These are phyloP conservation scores for Zygoascus meyerae DNA, from an alignment of 1,139 yeast species.

Conservation along the genomic window DNA sequence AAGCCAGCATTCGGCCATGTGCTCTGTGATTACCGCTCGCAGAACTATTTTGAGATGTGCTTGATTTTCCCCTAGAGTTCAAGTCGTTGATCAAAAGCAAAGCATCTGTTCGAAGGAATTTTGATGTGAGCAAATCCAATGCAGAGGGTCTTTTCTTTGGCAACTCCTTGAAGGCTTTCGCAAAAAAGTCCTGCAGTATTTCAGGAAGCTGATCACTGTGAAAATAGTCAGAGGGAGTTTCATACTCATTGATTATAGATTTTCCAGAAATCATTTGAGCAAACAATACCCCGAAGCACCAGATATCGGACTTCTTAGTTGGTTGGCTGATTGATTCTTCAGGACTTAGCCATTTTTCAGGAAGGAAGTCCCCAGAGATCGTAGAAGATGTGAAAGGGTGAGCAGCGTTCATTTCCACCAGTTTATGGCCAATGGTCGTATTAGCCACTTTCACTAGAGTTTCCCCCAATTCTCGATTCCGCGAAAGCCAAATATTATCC, in stretches of 20 bases:
- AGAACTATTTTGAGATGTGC: neutral
- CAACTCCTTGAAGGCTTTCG: conserved; percentile 57
- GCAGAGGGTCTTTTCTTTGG: conserved; percentile 75
- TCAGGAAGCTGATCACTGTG: conserved; percentile 43
- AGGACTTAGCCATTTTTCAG: conserved; percentile 65
- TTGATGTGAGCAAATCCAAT: conserved; percentile 74
- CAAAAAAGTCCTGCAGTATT: conserved; percentile 58
- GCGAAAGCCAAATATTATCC: conserved; percentile 51
- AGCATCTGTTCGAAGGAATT: conserved; percentile 67
- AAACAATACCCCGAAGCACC: conserved; percentile 84
- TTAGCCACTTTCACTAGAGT: conserved; percentile 59
- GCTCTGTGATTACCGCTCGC: neutral
- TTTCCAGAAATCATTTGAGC: conserved; percentile 65
- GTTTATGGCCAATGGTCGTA: conserved; percentile 63
- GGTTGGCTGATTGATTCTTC: conserved; percentile 45
- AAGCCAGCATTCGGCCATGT: neutral
- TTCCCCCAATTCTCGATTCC: conserved; percentile 47
- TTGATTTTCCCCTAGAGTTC: neutral
- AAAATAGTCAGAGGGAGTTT: conserved; percentile 58
- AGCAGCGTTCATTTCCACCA: conserved; percentile 49
- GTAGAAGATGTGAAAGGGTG: conserved; percentile 28
- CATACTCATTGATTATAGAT: conserved; percentile 47
- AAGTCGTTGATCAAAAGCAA: neutral
- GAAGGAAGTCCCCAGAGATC: conserved; percentile 20
- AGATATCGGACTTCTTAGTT: conserved; percentile 80